Conservation (phyloP, 768 basidiomycete species). For the Suillus tomentosus region DNA sequence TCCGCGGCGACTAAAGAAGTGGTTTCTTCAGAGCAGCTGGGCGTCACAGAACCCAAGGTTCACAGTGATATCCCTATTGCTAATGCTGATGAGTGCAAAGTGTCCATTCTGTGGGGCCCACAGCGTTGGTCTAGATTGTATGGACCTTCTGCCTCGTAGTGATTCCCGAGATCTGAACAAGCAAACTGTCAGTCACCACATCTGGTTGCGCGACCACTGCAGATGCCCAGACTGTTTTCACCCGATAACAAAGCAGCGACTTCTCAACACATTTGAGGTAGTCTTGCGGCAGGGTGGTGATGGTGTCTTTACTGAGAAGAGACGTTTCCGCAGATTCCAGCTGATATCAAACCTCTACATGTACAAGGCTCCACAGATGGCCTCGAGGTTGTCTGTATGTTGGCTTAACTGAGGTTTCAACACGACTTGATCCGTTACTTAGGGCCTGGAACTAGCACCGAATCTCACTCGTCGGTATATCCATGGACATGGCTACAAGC, state of each 20-base stretch:
- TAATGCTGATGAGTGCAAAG: slow-evolving; percentile 58
- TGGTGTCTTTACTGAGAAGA: slow-evolving; percentile 9
- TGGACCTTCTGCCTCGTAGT: slow-evolving; percentile 29
- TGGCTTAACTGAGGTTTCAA: neutral
- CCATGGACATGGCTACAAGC: slow-evolving; percentile 83
- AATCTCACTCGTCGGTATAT: slow-evolving; percentile 77
- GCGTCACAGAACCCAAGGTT: slow-evolving; percentile 18
- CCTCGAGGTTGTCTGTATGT: slow-evolving; percentile 74
- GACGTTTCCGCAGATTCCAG: slow-evolving; percentile 62
- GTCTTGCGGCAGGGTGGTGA: slow-evolving; percentile 15
- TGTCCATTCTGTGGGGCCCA: slow-evolving; percentile 74
- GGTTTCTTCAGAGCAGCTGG: slow-evolving; percentile 33
- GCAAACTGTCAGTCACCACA: slow-evolving; percentile 64
- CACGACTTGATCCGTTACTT: neutral
- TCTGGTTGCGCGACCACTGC: slow-evolving; percentile 94
- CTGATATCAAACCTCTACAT: slow-evolving; percentile 63
- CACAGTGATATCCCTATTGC: slow-evolving; percentile 48
- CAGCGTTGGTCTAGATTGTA: slow-evolving; percentile 78
- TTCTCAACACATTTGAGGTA: slow-evolving; percentile 84
- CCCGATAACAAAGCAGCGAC: slow-evolving; percentile 83
- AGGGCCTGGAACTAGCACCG: slow-evolving; percentile 34
- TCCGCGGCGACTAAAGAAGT: slow-evolving; percentile 6
- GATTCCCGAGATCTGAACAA: slow-evolving; percentile 1
- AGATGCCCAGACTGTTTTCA: slow-evolving; percentile 88
- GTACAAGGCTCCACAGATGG: slow-evolving; percentile 62